These are phyloP conservation scores for Phytophthora cryptogea DNA, from an alignment of 352 stramenopile genomes.

Conservation along the genomic window DNA sequence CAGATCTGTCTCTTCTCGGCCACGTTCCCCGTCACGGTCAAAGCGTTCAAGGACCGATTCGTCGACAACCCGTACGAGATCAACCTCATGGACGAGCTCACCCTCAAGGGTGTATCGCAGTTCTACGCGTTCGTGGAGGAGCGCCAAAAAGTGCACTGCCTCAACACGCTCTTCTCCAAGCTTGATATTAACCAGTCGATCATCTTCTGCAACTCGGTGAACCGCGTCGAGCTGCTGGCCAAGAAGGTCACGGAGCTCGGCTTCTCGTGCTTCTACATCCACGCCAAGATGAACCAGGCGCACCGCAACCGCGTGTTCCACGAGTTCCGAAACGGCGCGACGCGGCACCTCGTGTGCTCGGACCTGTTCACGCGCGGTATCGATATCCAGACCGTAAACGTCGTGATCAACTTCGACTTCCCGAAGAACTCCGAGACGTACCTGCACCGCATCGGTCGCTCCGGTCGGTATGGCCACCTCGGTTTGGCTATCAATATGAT, in stretches of 20 bases:
- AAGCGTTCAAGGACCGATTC: constrained; percentile 98
- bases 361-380: constrained; percentile 99
- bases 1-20: constrained; percentile 99
- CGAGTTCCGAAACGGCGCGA: constrained; percentile 98
- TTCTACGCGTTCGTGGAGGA: constrained; percentile 99
- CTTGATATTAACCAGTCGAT: constrained; percentile 99
- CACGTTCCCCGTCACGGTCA: constrained; percentile 99
- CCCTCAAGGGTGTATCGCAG: constrained; percentile 98
- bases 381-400: constrained; percentile 99
- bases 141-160: constrained; percentile 98
- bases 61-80: constrained; percentile 99
- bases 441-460: constrained; percentile 98
- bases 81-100: constrained; percentile 99
- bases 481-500: constrained; percentile 99
- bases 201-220: constrained; percentile 99
- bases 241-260: constrained; percentile 99
- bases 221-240: constrained; percentile 98
- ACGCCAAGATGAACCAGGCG: constrained; percentile 99
- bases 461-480: constrained; percentile 98
- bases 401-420: constrained; percentile 99
- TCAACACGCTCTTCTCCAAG: constrained; percentile 99
- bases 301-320: constrained; percentile 99
- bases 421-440: constrained; percentile 99
- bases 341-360: constrained; percentile 97
- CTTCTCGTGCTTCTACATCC: constrained; percentile 99